Percentiles rank a stretch among this genome's conserved stretches.
Conservation (phyloP, 495 filamentous ascomycete species). For the Penicillium coffeae region DNA sequence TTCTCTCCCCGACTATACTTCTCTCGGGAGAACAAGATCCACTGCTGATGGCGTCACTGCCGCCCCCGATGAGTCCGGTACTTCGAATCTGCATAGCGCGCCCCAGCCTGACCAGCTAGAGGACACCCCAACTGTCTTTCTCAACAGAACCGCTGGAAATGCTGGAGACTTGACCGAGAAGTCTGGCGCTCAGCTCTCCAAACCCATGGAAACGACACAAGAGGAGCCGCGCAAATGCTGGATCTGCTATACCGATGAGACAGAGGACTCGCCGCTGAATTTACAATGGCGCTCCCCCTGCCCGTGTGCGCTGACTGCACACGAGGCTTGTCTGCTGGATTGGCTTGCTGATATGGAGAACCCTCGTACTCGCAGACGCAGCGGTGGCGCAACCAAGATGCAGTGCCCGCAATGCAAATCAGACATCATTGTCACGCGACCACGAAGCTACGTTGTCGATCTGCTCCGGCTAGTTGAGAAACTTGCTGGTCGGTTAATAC, state of each 20-base stretch:
- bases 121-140: slow-evolving; percentile 39
- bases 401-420: slow-evolving; percentile 85
- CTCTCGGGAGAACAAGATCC: slow-evolving; percentile 27
- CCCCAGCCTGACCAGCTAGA: slow-evolving; percentile 23
- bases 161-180: slow-evolving; percentile 14
- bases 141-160: slow-evolving; percentile 33
- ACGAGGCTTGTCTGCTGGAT: slow-evolving; percentile 83
- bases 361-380: slow-evolving; percentile 49
- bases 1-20: slow-evolving; percentile 34
- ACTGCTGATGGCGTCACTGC: slow-evolving; percentile 27
- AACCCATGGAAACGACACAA: slow-evolving; percentile 11
- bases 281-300: slow-evolving; percentile 84
- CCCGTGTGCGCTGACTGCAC: slow-evolving; percentile 81
- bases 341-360: slow-evolving; percentile 85
- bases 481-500: slow-evolving; percentile 52
- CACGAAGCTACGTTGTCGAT: slow-evolving; percentile 63
- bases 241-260: slow-evolving; percentile 87
- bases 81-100: slow-evolving; percentile 4
- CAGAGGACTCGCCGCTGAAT: slow-evolving; percentile 63
- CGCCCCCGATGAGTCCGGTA: slow-evolving; percentile 18
- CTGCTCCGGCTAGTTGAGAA: slow-evolving; percentile 51
- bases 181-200: slow-evolving; percentile 12
- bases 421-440: slow-evolving; percentile 69
- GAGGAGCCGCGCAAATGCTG: slow-evolving; percentile 72
- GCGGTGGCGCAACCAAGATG: slow-evolving; percentile 51